Evolutionary conservation across 2,329 filamentous ascomycete species (phyloP).

Genomic region (Penicillium hordei): DNA sequence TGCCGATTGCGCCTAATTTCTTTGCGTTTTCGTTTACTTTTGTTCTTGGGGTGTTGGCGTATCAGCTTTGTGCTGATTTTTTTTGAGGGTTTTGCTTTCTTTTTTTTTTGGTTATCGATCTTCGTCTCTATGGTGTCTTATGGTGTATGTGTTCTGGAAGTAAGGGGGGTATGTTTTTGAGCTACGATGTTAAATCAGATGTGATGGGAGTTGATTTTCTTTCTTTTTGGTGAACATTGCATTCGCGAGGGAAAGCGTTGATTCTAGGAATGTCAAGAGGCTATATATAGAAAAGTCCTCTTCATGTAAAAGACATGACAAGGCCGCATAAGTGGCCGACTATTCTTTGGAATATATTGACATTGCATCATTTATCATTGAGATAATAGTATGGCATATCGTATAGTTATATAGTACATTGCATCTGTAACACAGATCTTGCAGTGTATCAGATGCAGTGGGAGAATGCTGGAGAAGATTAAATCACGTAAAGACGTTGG

Average conservation of each 20-base stretch:
- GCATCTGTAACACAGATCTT: background rate
- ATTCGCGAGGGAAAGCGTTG: background rate
- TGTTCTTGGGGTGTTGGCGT: background rate
- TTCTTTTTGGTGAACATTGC: background rate
- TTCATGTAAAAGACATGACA: too few species aligned
- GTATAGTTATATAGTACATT: conserved; percentile 14
- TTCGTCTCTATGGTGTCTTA: background rate
- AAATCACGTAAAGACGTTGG: conserved; percentile 7
- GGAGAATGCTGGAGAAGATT: conserved; percentile 1
- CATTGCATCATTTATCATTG: conserved; percentile 12
- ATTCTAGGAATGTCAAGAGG: background rate
- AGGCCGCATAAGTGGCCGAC: too few species aligned
- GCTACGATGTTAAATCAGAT: background rate
- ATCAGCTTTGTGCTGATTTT: background rate
- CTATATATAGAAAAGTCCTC: too few species aligned
- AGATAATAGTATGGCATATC: conserved; percentile 6
- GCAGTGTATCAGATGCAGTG: background rate
- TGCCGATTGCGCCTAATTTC: background rate
- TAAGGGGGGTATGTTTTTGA: background rate
- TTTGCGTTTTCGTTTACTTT: conserved; percentile 1
- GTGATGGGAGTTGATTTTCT: too few species aligned
- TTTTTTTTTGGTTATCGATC: background rate
- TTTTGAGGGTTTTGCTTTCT: background rate
- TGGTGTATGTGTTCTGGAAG: background rate
- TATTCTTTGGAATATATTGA: conserved; percentile 3